phyloP scores from a whole-genome alignment of 2,329 filamentous ascomycete species.

The Pezicula rhizophila region DNA sequence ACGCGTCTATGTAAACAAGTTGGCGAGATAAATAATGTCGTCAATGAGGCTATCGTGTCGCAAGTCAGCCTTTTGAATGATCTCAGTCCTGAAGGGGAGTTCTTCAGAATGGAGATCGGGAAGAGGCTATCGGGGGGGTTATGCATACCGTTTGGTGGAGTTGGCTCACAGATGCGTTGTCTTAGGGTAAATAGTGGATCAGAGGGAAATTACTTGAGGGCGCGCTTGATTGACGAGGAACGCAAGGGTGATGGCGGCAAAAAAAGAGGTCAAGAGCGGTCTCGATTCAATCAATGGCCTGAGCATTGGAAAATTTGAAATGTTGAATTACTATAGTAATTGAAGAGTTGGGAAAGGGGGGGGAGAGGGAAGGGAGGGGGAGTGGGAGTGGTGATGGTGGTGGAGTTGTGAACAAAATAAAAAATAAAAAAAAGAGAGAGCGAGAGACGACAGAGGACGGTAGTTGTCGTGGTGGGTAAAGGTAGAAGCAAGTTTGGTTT shows the following conservation, averaged over 20 bases:
- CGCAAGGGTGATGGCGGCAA: conserved; percentile 15
- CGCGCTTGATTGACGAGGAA: conserved; percentile 8
- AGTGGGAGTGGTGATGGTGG: too few species aligned
- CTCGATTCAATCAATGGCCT: too few species aligned
- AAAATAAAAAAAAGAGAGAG: too few species aligned
- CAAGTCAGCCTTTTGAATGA: conserved; percentile 14
- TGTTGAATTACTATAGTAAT: too few species aligned
- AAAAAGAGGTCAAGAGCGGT: too few species aligned
- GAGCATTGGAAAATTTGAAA: too few species aligned
- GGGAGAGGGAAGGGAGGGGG: too few species aligned
- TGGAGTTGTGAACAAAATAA: too few species aligned
- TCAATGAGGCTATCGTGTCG: conserved; percentile 37
- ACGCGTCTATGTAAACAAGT: conserved; percentile 44
- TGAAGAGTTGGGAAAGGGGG: too few species aligned
- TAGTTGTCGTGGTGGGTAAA: too few species aligned
- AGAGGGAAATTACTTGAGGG: conserved; percentile 25
- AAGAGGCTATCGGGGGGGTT: conserved; percentile 14
- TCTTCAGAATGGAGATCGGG: conserved; percentile 13
- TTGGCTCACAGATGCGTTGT: conserved; percentile 18
- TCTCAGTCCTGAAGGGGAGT: conserved; percentile 9
- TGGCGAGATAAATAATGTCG: conserved; percentile 55
- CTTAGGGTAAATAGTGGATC: conserved; percentile 24
- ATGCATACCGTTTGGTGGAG: conserved; percentile 18
- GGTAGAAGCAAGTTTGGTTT: too few species aligned
- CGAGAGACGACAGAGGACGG: too few species aligned